Percentiles rank a stretch among this genome's conserved stretches.
These are phyloP conservation scores for Tricholoma flavovirens DNA, from an alignment of 768 basidiomycete genomes.

Conservation along the genomic window DNA sequence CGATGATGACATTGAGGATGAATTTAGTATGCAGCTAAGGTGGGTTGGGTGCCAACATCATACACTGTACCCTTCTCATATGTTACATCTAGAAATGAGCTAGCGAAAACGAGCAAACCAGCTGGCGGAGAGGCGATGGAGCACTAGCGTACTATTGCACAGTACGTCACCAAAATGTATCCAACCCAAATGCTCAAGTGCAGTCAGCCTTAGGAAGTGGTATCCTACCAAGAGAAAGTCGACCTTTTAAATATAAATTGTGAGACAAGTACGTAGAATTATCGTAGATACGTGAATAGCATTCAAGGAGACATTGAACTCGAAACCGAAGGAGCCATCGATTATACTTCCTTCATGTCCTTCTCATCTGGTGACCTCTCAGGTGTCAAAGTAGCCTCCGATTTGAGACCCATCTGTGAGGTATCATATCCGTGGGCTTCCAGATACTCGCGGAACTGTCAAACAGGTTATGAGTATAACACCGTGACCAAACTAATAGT, in stretches of 20 bases:
- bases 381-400: conserved; percentile 18
- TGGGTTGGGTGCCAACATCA: conserved; percentile 32
- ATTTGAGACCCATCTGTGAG: conserved; percentile 56
- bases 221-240: background rate
- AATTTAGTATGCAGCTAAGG: conserved; percentile 95
- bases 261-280: background rate
- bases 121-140: conserved; percentile 48
- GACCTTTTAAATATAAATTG: background rate
- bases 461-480: background rate
- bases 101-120: conserved; percentile 48
- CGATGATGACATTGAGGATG: conserved; percentile 97
- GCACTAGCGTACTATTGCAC: conserved; percentile 29
- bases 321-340: background rate
- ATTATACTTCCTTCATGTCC: conserved; percentile 4
- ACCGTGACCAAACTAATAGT: background rate
- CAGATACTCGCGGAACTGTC: conserved; percentile 78
- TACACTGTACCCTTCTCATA: background rate
- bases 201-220: background rate
- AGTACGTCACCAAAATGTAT: too few species aligned
- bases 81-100: conserved; percentile 45
- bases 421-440: conserved; percentile 77
- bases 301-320: background rate
- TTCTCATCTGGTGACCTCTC: conserved; percentile 15
- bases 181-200: too few species aligned
- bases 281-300: background rate